Evolutionary conservation across 2,329 filamentous ascomycete genomes (phyloP).

Genomic region (Neopestalotiopsis sp.): DNA sequence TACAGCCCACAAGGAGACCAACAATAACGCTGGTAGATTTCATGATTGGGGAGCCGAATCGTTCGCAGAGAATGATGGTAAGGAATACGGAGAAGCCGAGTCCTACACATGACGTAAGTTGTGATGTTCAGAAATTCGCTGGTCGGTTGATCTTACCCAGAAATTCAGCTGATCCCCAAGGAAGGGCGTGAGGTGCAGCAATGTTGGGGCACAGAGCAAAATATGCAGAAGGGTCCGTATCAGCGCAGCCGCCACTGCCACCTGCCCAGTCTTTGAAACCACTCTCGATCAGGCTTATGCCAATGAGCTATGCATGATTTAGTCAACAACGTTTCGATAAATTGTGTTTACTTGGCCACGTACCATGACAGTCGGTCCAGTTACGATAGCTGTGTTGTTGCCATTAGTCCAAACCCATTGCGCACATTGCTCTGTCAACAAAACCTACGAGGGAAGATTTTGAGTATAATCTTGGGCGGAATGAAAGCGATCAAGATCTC

Average conservation of each 20-base stretch:
- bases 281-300: conserved; percentile 72
- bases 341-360: neutral
- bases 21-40: conserved; percentile 79
- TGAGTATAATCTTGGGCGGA: conserved; percentile 70
- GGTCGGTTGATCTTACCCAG: conserved; percentile 54
- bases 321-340: neutral
- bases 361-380: conserved; percentile 62
- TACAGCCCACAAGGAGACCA: conserved; percentile 76
- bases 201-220: conserved; percentile 72
- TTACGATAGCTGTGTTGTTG: conserved; percentile 62
- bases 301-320: conserved; percentile 59
- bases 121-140: neutral
- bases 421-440: neutral
- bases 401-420: neutral
- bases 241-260: conserved; percentile 66
- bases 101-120: conserved; percentile 30
- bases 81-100: conserved; percentile 82
- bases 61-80: conserved; percentile 80
- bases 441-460: conserved; percentile 68
- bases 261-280: conserved; percentile 83
- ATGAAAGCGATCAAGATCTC: conserved; percentile 79
- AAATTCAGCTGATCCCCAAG: conserved; percentile 81
- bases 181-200: conserved; percentile 71
- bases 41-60: conserved; percentile 84
- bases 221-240: conserved; percentile 54